Percentiles rank a stretch among this genome's conserved stretches.
Conservation (phyloP, 1,139 yeast species). For the Sugiyamaella castrensis region DNA sequence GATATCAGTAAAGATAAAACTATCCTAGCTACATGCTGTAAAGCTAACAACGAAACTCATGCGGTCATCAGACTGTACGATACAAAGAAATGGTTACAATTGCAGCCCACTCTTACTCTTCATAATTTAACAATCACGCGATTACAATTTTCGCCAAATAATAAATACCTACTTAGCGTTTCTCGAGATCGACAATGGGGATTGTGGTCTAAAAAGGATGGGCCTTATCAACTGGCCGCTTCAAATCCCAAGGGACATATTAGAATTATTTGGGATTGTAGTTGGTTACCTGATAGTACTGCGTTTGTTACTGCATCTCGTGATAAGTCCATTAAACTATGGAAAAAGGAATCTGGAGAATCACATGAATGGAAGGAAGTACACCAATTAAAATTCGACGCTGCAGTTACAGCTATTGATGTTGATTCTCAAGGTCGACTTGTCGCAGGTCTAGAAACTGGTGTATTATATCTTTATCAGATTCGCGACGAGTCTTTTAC, state of each 20-base stretch:
- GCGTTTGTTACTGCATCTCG: conserved; percentile 80
- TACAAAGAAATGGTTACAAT: conserved; percentile 59
- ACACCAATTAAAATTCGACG: conserved; percentile 33
- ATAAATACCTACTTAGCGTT: conserved; percentile 67
- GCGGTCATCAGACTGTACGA: conserved; percentile 81
- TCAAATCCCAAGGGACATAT: conserved; percentile 70
- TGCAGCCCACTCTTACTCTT: conserved; percentile 49
- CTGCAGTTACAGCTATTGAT: conserved; percentile 74
- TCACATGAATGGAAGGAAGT: conserved; percentile 21
- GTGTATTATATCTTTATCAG: conserved; percentile 42
- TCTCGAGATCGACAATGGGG: conserved; percentile 89
- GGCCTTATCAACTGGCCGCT: conserved; percentile 43
- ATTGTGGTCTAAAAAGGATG: conserved; percentile 58
- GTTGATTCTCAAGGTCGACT: conserved; percentile 41
- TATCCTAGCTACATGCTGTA: conserved; percentile 84
- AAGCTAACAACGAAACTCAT: conserved; percentile 77
- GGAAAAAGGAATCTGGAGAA: conserved; percentile 47
- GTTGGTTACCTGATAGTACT: conserved; percentile 50
- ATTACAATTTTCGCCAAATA: conserved; percentile 71
- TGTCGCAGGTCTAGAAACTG: conserved; percentile 75
- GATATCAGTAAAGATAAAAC: conserved; percentile 66
- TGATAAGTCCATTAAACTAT: conserved; percentile 72
- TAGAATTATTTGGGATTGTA: conserved; percentile 93
- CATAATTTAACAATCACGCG: conserved; percentile 87
- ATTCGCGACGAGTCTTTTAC: conserved; percentile 23